Conservation (phyloP, 2,329 filamentous ascomycete species). For the Sphaerulina vaccinii region DNA sequence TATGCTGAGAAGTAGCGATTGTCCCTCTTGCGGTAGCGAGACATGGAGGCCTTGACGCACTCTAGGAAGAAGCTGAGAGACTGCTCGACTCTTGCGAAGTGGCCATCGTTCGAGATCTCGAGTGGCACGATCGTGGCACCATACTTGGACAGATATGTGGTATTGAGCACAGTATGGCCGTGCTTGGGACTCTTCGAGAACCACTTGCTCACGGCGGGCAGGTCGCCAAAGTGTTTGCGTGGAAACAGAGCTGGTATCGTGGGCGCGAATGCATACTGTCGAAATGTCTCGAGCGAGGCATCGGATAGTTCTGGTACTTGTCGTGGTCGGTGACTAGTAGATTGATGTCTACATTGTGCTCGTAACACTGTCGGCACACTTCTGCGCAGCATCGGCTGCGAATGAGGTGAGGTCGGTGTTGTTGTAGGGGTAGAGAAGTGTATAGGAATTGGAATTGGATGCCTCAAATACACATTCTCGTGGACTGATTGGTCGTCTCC, state of each 20-base stretch:
- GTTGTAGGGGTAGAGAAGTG: constrained; percentile 1
- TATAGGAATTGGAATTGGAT: neutral
- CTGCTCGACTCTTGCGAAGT: constrained; percentile 59
- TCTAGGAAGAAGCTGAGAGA: constrained; percentile 65
- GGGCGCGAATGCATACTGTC: constrained; percentile 52
- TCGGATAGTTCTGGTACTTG: constrained; percentile 30
- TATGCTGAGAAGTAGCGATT: constrained; percentile 34
- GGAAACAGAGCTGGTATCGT: constrained; percentile 55
- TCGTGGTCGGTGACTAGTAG: constrained; percentile 8
- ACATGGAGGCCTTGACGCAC: constrained; percentile 40
- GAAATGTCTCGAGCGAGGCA: constrained; percentile 48
- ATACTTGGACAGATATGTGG: constrained; percentile 47
- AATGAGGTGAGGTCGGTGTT: neutral
- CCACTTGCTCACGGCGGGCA: constrained; percentile 61
- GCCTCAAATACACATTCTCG: neutral
- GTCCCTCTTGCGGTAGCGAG: constrained; percentile 18
- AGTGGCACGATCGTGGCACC: constrained; percentile 56
- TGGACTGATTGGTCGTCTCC: neutral
- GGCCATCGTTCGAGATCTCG: constrained; percentile 52
- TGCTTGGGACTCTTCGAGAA: constrained; percentile 43
- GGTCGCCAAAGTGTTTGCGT: constrained; percentile 41
- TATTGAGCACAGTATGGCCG: constrained; percentile 36
- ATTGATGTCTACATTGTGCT: constrained; percentile 20
- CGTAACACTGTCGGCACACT: constrained; percentile 7
- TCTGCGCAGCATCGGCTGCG: constrained; percentile 20